Percentiles rank a stretch among this genome's conserved stretches.
phyloP scores from a whole-genome alignment of 2,329 filamentous ascomycete species.

The Saccharata proteae region DNA sequence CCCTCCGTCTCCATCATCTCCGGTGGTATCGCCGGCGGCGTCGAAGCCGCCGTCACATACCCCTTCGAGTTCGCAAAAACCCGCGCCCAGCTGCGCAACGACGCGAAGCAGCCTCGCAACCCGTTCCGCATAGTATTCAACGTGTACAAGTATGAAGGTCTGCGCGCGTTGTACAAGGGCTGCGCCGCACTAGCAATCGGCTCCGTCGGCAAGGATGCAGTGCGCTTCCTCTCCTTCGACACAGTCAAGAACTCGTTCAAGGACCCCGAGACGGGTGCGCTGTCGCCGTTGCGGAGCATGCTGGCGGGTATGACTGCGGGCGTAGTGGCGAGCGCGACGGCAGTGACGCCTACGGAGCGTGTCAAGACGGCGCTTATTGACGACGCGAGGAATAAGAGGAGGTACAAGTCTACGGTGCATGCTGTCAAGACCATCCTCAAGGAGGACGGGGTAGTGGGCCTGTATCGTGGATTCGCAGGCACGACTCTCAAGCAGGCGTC shows the following conservation, averaged over 20 bases:
- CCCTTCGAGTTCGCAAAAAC: conserved; percentile 60
- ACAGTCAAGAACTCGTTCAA: conserved; percentile 49
- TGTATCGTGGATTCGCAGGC: conserved; percentile 48
- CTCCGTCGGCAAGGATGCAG: conserved; percentile 51
- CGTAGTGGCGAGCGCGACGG: conserved; percentile 76
- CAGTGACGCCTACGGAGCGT: conserved; percentile 55
- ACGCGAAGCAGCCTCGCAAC: no score
- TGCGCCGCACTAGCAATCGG: conserved; percentile 49
- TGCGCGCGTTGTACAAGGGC: conserved; percentile 49
- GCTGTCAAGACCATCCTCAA: conserved; percentile 37
- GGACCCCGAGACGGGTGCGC: conserved; percentile 46
- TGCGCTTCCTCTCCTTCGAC: conserved; percentile 56
- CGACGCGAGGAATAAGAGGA: conserved; percentile 39
- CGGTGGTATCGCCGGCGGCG: conserved; percentile 26
- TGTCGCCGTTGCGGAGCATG: conserved; percentile 77
- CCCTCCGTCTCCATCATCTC: conserved; percentile 21
- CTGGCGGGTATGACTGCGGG: conserved; percentile 87
- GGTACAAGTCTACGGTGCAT: conserved; percentile 40
- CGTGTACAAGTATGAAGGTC: conserved; percentile 44
- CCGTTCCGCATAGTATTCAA: conserved; percentile 45
- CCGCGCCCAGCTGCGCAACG: conserved; percentile 42
- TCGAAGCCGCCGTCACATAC: conserved; percentile 34
- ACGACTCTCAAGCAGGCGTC: conserved; percentile 52
- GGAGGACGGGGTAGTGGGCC: conserved; percentile 40
- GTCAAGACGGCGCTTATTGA: conserved; percentile 59